phyloP scores from a whole-genome alignment of 352 stramenopile species.

The Peronospora tabacina region DNA sequence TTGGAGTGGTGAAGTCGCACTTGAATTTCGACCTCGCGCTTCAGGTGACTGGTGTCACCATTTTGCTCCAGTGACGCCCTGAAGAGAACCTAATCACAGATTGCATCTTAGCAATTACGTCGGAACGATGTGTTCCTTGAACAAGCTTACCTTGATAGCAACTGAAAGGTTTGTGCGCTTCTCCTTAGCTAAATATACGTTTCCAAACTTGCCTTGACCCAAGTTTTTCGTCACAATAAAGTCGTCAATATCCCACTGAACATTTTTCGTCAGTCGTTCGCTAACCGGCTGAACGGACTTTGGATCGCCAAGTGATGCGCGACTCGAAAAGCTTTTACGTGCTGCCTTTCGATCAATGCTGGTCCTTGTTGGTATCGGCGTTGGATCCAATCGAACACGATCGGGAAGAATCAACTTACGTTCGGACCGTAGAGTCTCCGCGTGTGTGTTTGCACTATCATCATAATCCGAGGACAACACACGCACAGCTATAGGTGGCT shows the following conservation, averaged over 20 bases:
- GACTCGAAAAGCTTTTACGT: slow-evolving; percentile 21
- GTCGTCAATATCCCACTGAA: slow-evolving; percentile 70
- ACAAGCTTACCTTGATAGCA: slow-evolving; percentile 58
- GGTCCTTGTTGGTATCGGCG: slow-evolving; percentile 8
- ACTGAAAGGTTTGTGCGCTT: slow-evolving; percentile 56
- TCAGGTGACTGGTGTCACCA: slow-evolving; percentile 48
- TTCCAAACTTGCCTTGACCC: slow-evolving; percentile 82
- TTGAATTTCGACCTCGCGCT: slow-evolving; percentile 84
- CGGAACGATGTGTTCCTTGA: neutral
- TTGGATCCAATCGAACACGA: slow-evolving; percentile 30
- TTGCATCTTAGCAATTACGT: slow-evolving; percentile 1
- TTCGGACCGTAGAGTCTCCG: slow-evolving; percentile 4
- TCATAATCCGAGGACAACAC: neutral
- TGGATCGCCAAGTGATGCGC: slow-evolving; percentile 41
- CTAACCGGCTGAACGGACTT: slow-evolving; percentile 33
- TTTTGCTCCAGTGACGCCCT: slow-evolving; percentile 56
- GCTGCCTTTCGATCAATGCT: slow-evolving; percentile 6
- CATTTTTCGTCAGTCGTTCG: slow-evolving; percentile 40
- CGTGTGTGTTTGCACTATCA: neutral
- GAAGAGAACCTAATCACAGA: slow-evolving; percentile 44
- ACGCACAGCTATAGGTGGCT: slow-evolving; percentile 1
- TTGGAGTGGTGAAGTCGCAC: slow-evolving; percentile 65
- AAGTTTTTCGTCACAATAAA: slow-evolving; percentile 74
- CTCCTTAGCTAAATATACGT: slow-evolving; percentile 77
- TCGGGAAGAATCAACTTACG: slow-evolving; percentile 27